These are phyloP conservation scores for Aureobasidium uvarum DNA, from an alignment of 2,329 filamentous ascomycete genomes.

Conservation along the genomic window DNA sequence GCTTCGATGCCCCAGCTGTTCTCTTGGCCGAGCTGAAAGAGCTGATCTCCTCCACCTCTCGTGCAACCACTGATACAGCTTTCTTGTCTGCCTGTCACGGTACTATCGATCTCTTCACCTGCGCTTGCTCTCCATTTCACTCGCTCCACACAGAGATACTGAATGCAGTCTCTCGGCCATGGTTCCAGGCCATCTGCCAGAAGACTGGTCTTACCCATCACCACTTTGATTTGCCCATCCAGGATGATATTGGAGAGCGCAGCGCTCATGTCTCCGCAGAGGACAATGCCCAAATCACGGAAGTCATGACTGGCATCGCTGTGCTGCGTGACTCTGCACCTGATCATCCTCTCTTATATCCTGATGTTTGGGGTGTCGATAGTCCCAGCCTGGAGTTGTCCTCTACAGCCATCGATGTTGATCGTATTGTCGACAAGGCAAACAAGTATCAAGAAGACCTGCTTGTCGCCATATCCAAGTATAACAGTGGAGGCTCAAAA, in stretches of 20 bases:
- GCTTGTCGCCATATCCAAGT: conserved; percentile 18
- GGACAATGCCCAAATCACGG: conserved; percentile 11
- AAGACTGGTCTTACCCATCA: conserved; percentile 67
- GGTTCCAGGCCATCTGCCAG: conserved; percentile 65
- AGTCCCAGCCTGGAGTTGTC: neutral
- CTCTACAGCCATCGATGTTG: neutral
- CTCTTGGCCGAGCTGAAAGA: conserved; percentile 55
- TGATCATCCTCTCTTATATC: conserved; percentile 16
- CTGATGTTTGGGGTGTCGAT: conserved; percentile 15
- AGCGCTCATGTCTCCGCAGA: conserved; percentile 6
- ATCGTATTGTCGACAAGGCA: conserved; percentile 22
- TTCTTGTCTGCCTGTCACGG: conserved; percentile 42
- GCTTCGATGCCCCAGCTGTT: conserved; percentile 49
- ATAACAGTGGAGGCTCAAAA: neutral
- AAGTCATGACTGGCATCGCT: conserved; percentile 14
- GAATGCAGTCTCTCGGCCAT: conserved; percentile 61
- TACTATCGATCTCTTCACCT: conserved; percentile 52
- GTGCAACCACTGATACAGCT: conserved; percentile 44
- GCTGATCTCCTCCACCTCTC: conserved; percentile 49
- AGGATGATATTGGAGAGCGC: conserved; percentile 47
- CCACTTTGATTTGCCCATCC: conserved; percentile 51
- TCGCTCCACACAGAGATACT: conserved; percentile 56
- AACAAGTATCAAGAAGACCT: conserved; percentile 27
- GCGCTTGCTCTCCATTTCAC: conserved; percentile 50
- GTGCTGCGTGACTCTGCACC: conserved; percentile 6